These are phyloP conservation scores for Cladosporium sp. DNA, from an alignment of 2,329 filamentous ascomycete species.

Conservation along the genomic window DNA sequence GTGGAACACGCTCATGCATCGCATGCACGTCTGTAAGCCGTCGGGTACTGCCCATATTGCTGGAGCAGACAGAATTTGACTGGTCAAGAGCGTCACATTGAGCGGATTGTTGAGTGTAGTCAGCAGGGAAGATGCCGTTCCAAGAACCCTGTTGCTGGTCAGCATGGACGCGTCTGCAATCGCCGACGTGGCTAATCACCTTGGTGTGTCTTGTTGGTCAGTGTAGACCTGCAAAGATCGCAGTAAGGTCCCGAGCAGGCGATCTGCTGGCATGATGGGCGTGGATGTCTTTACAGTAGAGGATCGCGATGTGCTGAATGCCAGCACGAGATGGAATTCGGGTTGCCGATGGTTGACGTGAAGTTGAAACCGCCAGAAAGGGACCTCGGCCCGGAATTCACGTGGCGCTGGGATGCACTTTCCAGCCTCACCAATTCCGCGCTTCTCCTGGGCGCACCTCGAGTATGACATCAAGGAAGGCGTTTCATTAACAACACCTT, in stretches of 20 bases:
- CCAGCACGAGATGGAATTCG: not conserved
- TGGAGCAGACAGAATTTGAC: slow-evolving; percentile 69
- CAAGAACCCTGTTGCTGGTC: slow-evolving; percentile 50
- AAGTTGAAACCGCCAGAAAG: slow-evolving; percentile 1
- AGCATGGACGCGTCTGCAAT: slow-evolving; percentile 16
- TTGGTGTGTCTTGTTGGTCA: slow-evolving; percentile 59
- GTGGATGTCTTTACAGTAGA: not conserved
- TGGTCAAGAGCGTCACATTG: slow-evolving; percentile 71
- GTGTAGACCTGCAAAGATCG: slow-evolving; percentile 62
- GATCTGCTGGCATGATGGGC: slow-evolving; percentile 49
- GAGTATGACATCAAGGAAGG: not conserved
- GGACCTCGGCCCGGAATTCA: slow-evolving; percentile 3
- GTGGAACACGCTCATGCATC: slow-evolving; percentile 71
- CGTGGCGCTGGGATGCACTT: not conserved
- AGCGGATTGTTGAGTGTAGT: slow-evolving; percentile 71
- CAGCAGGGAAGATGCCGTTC: slow-evolving; percentile 67
- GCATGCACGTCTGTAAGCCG: slow-evolving; percentile 62
- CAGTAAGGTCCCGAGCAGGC: slow-evolving; percentile 66
- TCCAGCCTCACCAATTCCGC: slow-evolving; percentile 7
- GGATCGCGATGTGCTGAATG: not conserved
- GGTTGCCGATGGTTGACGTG: slow-evolving; percentile 4
- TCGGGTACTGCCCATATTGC: slow-evolving; percentile 68
- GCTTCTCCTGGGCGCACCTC: not conserved
- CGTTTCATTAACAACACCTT: not conserved
- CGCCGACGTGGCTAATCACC: slow-evolving; percentile 41